Evolutionary conservation across 1,284 basidiomycete genomes (phyloP).

Genomic region (Golubevia pallescens): DNA sequence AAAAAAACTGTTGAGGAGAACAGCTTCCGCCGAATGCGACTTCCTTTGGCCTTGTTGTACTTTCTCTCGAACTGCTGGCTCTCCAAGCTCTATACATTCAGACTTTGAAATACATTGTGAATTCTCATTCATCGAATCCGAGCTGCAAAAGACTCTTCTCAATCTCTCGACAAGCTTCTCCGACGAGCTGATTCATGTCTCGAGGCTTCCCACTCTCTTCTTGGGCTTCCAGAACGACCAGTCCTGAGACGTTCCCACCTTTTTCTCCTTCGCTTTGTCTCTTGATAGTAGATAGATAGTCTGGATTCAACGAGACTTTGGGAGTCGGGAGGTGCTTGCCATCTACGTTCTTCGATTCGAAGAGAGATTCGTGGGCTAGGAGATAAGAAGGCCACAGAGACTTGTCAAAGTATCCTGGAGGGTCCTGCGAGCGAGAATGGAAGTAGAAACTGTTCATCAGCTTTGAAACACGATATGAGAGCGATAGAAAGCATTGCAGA

Average conservation of each 20-base stretch:
- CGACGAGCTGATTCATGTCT: constrained; percentile 6
- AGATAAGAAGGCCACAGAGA: constrained; percentile 60
- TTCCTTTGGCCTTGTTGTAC: no score
- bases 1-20: no score
- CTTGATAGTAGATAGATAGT: not conserved
- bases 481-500: not conserved
- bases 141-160: not conserved
- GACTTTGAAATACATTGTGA: no score
- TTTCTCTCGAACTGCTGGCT: no score
- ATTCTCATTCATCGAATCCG: no score
- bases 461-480: not conserved
- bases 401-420: constrained; percentile 57
- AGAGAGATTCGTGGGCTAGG: constrained; percentile 42
- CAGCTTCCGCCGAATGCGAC: no score
- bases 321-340: constrained; percentile 19
- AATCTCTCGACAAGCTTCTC: constrained; percentile 6
- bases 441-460: not conserved
- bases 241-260: constrained; percentile 27
- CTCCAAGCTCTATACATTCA: no score
- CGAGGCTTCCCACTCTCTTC: not conserved
- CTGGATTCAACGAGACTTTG: not conserved
- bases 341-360: constrained; percentile 37
- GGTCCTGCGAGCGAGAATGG: constrained; percentile 23
- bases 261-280: constrained; percentile 8
- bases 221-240: constrained; percentile 27